Evolutionary conservation across 129 eudicot species (phyloP).

Genomic region (Lactuca saligna): DNA sequence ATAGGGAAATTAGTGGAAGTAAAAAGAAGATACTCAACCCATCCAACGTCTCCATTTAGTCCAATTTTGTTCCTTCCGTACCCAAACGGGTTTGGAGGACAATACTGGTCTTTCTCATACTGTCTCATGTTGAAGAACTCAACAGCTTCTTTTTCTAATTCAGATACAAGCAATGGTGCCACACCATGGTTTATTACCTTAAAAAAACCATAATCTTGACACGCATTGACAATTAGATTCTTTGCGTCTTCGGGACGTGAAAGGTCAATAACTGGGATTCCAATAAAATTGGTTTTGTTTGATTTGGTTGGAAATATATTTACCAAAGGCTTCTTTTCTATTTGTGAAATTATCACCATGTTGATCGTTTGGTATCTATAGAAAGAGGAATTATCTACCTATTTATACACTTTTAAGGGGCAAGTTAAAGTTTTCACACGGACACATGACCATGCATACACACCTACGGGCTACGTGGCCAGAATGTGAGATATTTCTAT

Average conservation of each 20-base stretch:
- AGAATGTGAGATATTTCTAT: background rate
- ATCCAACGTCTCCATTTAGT: conserved; percentile 55
- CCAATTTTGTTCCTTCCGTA: conserved; percentile 57
- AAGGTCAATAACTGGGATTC: conserved; percentile 56
- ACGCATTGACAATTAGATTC: conserved; percentile 47
- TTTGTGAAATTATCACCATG: conserved; percentile 52
- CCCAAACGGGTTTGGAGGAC: conserved; percentile 45
- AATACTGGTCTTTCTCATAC: conserved; percentile 38
- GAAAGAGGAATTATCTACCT: conserved; percentile 4
- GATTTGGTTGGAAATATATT: conserved; percentile 28
- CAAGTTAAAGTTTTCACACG: background rate
- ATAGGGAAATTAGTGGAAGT: conserved; percentile 28
- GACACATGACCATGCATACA: too few relatives aligned
- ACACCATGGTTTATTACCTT: conserved; percentile 56
- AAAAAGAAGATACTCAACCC: conserved; percentile 63
- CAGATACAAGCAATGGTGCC: conserved; percentile 27
- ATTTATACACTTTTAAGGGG: conserved; percentile 29
- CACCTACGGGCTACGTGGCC: background rate
- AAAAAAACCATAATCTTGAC: conserved; percentile 60
- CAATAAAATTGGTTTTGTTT: conserved; percentile 10
- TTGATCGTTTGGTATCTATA: conserved; percentile 24
- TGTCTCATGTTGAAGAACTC: conserved; percentile 44
- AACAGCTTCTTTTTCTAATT: conserved; percentile 45
- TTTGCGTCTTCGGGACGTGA: conserved; percentile 35
- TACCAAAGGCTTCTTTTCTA: conserved; percentile 23